Percentiles rank a stretch among this genome's conserved stretches.
Evolutionary conservation across 2,329 filamentous ascomycete genomes (phyloP).

Genomic region (Ceratocystis albifundus): DNA sequence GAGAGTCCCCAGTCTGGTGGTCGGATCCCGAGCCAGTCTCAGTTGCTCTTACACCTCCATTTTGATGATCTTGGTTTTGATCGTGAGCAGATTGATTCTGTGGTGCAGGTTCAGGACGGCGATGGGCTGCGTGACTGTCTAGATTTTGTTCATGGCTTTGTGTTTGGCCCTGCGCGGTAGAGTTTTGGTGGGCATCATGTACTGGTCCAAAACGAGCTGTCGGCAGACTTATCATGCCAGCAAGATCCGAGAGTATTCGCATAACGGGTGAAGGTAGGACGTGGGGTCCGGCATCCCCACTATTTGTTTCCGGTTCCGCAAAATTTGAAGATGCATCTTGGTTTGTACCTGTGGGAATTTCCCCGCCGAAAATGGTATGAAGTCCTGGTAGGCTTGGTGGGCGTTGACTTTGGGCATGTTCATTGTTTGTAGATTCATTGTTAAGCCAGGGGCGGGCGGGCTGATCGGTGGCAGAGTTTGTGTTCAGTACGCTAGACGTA

Average conservation of each 20-base stretch:
- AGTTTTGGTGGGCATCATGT: background rate
- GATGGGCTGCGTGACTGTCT: background rate
- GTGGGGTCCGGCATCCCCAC: background rate
- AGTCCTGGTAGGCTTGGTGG: background rate
- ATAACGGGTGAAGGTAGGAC: background rate
- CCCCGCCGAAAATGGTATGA: background rate
- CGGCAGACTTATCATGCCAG: background rate
- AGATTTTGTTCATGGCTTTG: background rate
- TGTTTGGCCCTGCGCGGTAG: background rate
- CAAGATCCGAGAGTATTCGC: background rate
- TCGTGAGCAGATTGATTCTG: background rate
- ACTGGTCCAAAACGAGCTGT: background rate
- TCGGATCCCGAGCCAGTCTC: background rate
- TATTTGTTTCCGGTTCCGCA: background rate
- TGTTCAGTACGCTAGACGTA: background rate
- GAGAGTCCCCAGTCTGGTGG: background rate
- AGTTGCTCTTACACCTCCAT: background rate
- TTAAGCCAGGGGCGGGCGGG: background rate
- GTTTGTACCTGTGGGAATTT: too few species aligned
- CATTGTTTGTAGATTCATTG: background rate
- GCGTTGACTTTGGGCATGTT: background rate
- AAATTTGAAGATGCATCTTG: background rate
- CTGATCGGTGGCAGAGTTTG: background rate
- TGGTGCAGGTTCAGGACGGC: background rate
- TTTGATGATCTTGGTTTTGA: background rate